Evolutionary conservation across 1,284 basidiomycete species (phyloP), one percentile per base, ranked within the genome.

Genomic region (Sanghuangporus sanghuang): DNA sequence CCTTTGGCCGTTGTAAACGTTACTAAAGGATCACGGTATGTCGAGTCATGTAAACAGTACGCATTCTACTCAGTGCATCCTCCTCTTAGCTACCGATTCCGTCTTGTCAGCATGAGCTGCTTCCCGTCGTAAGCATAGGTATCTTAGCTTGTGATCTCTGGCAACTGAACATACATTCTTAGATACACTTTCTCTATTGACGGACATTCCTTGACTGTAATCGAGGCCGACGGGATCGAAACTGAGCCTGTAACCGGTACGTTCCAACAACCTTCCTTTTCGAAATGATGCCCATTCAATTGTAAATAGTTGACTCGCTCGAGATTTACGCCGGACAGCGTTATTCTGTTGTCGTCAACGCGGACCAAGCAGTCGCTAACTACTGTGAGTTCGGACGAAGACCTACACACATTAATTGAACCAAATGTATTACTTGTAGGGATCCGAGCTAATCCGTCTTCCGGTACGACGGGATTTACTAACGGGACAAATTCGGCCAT

Each of bases 171-270:
- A 32, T 46, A 36, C 55, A 2, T 40, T 27, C 14, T n/a, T 57
- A 56, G 21, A 4, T 63, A 32, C 32, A 66, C 52, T 27, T 66
- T 67, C 50, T 63, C 68, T 11, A 68, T 69, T 42, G 65, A 68
- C 39, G 58, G 53, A 23, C 68, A 69, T 46, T 57, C 57, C n/a
- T 56, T 69, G 52, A 68, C 65, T 2, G 64, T 80, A 59, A 79
- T 81, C 60, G 79, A 80, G 67, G 78, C 71, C 0, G 79, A 80
- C 60, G 77, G 77, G 21, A 64, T 76, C 52, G 73, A 71, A 40
- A 71, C 72, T 16, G 36, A 69, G 9, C 76, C 77, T 2, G 46
- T 73, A 21, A 57, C 56, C 27, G 27, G 27, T 32, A 32, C 27
- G 27, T 32, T 3, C 27, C 27, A 3, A 27, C 2, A 32, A 32